Evolutionary conservation across 768 basidiomycete species (phyloP).

Genomic region (Psilocybe cyanescens): DNA sequence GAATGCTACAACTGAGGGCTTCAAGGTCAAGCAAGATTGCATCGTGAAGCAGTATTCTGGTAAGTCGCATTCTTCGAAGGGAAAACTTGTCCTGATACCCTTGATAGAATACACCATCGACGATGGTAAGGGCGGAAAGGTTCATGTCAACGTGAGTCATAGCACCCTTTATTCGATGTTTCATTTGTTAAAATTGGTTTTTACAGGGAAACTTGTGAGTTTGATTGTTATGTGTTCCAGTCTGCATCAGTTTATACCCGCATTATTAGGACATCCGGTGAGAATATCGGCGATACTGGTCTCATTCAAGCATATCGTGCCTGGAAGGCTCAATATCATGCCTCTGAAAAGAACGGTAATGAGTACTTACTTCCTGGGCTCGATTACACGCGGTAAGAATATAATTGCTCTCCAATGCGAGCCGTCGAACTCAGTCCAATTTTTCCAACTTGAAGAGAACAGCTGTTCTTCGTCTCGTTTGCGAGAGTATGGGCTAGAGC

Average conservation of each 20-base stretch:
- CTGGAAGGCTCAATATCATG: slow-evolving; percentile 80
- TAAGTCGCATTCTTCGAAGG: slow-evolving; percentile 30
- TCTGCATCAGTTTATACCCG: not conserved
- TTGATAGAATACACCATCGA: slow-evolving; percentile 76
- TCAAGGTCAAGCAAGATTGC: slow-evolving; percentile 82
- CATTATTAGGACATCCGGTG: slow-evolving; percentile 75
- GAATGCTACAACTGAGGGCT: slow-evolving; percentile 81
- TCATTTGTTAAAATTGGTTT: not conserved
- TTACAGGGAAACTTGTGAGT: slow-evolving; percentile 75
- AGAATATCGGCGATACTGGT: slow-evolving; percentile 89
- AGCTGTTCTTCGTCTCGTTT: slow-evolving; percentile 93
- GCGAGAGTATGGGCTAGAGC: slow-evolving; percentile 87
- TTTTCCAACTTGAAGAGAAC: slow-evolving; percentile 59
- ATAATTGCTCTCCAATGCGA: not conserved
- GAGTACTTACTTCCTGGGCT: slow-evolving; percentile 86
- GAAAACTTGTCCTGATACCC: not conserved
- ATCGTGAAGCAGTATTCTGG: slow-evolving; percentile 92
- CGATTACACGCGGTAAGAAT: slow-evolving; percentile 64
- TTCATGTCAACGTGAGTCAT: slow-evolving; percentile 78
- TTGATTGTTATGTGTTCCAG: not conserved
- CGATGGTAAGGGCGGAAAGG: slow-evolving; percentile 81
- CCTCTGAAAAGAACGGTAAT: slow-evolving; percentile 57
- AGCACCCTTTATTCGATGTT: not conserved
- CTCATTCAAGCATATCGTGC: slow-evolving; percentile 88
- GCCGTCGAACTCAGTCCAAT: not conserved